These are phyloP conservation scores for Trifolium fragiferum DNA, from an alignment of 306 rosid species.

Conservation along the genomic window DNA sequence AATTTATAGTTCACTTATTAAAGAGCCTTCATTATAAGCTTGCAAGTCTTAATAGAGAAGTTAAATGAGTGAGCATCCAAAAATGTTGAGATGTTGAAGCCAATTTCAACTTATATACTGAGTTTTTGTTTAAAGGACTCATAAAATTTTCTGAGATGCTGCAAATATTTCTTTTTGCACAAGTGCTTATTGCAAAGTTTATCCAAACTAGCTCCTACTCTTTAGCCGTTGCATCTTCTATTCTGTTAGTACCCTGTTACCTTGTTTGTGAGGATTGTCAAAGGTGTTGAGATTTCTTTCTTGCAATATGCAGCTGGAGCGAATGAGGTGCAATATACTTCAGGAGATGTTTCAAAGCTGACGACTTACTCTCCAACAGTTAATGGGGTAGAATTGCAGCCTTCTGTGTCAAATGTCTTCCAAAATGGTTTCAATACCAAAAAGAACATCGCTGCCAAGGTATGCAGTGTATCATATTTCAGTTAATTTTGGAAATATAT, in stretches of 20 bases:
- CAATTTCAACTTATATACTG: neutral
- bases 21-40: constrained; percentile 8
- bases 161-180: neutral
- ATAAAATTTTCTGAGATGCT: neutral
- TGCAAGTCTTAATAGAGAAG: constrained; percentile 7
- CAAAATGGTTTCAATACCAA: constrained; percentile 53
- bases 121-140: neutral
- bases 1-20: constrained; percentile 11
- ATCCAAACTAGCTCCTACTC: constrained; percentile 1
- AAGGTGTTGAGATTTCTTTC: constrained; percentile 33
- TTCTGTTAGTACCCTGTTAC: constrained; percentile 36
- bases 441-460: constrained; percentile 57
- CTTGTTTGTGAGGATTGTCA: constrained; percentile 23
- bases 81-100: neutral
- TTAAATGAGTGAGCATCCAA: neutral
- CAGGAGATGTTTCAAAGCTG: constrained; percentile 76
- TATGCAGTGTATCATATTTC: constrained; percentile 40
- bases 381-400: constrained; percentile 61
- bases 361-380: constrained; percentile 63
- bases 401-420: constrained; percentile 49
- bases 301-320: constrained; percentile 59
- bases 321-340: constrained; percentile 72
- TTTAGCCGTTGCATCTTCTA: constrained; percentile 15
- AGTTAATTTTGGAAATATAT: constrained; percentile 8
- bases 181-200: neutral